Conservation (phyloP, 2,329 filamentous ascomycete genomes). For the Aspergillus calidoustus region DNA sequence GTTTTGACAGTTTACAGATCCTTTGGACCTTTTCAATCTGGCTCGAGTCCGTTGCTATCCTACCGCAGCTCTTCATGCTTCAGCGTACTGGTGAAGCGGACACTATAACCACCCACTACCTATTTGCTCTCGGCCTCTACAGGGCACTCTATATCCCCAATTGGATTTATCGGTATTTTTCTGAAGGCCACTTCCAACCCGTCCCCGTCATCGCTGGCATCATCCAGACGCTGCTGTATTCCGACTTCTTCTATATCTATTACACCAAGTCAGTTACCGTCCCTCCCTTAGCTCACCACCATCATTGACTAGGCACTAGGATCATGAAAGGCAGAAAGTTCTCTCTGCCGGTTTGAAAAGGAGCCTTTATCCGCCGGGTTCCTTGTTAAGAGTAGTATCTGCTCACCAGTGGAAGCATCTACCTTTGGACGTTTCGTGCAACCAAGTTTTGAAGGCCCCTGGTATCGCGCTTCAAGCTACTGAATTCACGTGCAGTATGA, state of each 20-base stretch:
- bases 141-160: slow-evolving; percentile 96
- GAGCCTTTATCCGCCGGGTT: neutral
- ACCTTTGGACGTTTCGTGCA: neutral
- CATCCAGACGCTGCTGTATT: slow-evolving; percentile 93
- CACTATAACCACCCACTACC: slow-evolving; percentile 98
- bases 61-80: slow-evolving; percentile 97
- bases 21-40: slow-evolving; percentile 98
- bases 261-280: slow-evolving; percentile 78
- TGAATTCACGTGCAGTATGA: neutral
- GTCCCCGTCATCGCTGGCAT: slow-evolving; percentile 89
- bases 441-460: neutral
- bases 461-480: neutral
- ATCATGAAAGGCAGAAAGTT: slow-evolving; percentile 88
- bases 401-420: neutral
- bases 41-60: slow-evolving; percentile 94
- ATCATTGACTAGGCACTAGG: slow-evolving; percentile 34
- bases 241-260: slow-evolving; percentile 99
- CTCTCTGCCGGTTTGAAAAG: slow-evolving; percentile 72
- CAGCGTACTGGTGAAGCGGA: slow-evolving; percentile 97
- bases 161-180: slow-evolving; percentile 91
- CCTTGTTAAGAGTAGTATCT: neutral
- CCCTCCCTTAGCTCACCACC: neutral
- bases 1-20: slow-evolving; percentile 60
- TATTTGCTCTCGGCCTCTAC: slow-evolving; percentile 91
- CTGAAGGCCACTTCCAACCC: slow-evolving; percentile 79